phyloP scores from a whole-genome alignment of 1,284 basidiomycete species.

The Amylostereum areolatum region DNA sequence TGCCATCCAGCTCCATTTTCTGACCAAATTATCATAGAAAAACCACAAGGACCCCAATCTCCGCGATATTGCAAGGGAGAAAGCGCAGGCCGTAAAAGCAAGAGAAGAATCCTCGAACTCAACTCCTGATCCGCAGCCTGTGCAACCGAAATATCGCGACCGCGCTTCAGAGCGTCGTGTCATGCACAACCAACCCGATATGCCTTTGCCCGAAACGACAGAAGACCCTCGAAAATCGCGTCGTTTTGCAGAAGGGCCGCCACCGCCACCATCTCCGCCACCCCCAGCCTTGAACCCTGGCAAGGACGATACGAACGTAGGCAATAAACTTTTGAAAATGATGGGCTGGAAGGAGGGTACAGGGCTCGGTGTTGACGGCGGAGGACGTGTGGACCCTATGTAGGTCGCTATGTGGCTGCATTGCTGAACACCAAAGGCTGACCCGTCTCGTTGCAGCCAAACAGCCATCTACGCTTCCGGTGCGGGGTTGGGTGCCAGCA shows the following conservation, averaged over 20 bases:
- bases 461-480: conserved; percentile 83
- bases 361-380: conserved; percentile 76
- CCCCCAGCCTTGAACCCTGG: conserved; percentile 59
- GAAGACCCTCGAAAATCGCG: conserved; percentile 39
- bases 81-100: conserved; percentile 47
- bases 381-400: conserved; percentile 85
- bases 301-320: conserved; percentile 76
- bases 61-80: conserved; percentile 69
- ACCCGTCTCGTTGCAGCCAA: conserved; percentile 36
- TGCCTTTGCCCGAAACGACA: conserved; percentile 53
- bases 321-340: conserved; percentile 88
- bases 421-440: conserved; percentile 6
- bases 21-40: conserved; percentile 45
- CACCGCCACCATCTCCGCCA: conserved; percentile 55
- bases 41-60: conserved; percentile 71
- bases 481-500: conserved; percentile 82
- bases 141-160: conserved; percentile 81
- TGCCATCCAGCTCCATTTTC: conserved; percentile 11
- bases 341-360: conserved; percentile 93
- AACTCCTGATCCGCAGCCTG: conserved; percentile 17
- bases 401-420: conserved; percentile 28
- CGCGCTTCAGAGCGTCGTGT: conserved; percentile 84
- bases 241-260: conserved; percentile 49
- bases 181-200: conserved; percentile 86
- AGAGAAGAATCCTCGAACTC: conserved; percentile 19